Conservation (phyloP, 1,139 yeast species). For the Kurtzmaniella quercitrusa region DNA sequence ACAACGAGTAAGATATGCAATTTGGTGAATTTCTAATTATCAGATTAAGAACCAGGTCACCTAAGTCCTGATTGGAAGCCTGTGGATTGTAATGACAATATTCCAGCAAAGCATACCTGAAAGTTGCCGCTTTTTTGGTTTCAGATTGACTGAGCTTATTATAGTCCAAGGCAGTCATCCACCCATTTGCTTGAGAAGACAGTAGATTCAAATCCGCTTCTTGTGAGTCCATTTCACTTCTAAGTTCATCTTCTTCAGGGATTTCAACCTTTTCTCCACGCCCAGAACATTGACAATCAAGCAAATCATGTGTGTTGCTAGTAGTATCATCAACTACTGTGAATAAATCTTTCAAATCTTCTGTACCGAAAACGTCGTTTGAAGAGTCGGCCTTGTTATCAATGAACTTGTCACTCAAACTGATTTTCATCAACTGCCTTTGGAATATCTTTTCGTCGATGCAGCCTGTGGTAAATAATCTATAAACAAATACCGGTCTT, state of each 20-base stretch:
- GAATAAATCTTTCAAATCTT: constrained; percentile 74
- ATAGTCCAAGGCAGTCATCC: constrained; percentile 52
- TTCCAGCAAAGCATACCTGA: constrained; percentile 55
- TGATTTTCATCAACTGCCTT: constrained; percentile 84
- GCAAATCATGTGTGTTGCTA: constrained; percentile 80
- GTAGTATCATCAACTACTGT: constrained; percentile 47
- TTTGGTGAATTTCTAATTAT: constrained; percentile 3
- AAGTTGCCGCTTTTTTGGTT: constrained; percentile 29
- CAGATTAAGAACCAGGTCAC: constrained; percentile 1
- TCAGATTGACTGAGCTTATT: constrained; percentile 31
- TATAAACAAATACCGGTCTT: constrained; percentile 72
- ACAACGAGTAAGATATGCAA: constrained; percentile 15
- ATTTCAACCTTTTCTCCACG: constrained; percentile 29
- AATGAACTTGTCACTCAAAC: constrained; percentile 72
- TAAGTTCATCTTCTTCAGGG: constrained; percentile 14
- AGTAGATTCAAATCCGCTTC: constrained; percentile 8
- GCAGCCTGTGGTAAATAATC: constrained; percentile 82
- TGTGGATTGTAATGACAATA: constrained; percentile 59
- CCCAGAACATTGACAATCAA: constrained; percentile 69
- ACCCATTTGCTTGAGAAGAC: constrained; percentile 18
- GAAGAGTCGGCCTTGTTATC: constrained; percentile 43
- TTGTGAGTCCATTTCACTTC: constrained; percentile 14
- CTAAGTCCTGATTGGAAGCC: constrained; percentile 1
- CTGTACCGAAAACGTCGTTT: constrained; percentile 50
- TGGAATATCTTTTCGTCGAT: constrained; percentile 94